These are phyloP conservation scores for Suillus discolor DNA, from an alignment of 768 basidiomycete species.

Conservation along the genomic window DNA sequence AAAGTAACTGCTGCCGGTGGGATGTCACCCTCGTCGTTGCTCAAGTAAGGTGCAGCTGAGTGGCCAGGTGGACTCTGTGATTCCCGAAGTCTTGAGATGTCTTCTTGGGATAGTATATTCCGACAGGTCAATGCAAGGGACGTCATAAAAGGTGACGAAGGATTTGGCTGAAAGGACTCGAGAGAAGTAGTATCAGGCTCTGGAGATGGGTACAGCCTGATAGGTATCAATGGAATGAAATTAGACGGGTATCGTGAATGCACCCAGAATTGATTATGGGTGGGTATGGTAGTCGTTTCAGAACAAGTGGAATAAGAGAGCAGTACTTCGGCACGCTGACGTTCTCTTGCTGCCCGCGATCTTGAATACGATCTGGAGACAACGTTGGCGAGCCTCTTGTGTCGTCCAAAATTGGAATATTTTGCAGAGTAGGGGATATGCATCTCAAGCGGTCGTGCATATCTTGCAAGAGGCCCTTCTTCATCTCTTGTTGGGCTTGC, in stretches of 20 bases:
- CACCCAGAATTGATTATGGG: slow-evolving; percentile 58
- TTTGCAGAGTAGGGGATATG: slow-evolving; percentile 15
- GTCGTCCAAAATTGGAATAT: slow-evolving; percentile 83
- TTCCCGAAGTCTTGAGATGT: slow-evolving; percentile 1
- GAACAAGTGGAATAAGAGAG: slow-evolving; percentile 39
- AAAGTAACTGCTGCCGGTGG: slow-evolving; percentile 56
- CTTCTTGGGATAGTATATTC: slow-evolving; percentile 53
- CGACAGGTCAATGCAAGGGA: slow-evolving; percentile 55
- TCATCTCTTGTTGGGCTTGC: slow-evolving; percentile 79
- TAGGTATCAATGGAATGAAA: slow-evolving; percentile 61
- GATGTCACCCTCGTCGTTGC: slow-evolving; percentile 39
- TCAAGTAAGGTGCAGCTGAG: slow-evolving; percentile 2
- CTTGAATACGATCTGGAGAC: slow-evolving; percentile 74
- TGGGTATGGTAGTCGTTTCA: slow-evolving; percentile 20
- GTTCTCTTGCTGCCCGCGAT: slow-evolving; percentile 78
- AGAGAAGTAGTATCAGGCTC: slow-evolving; percentile 18
- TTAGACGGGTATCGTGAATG: slow-evolving; percentile 55
- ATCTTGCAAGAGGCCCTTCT: slow-evolving; percentile 60
- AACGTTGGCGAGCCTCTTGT: slow-evolving; percentile 69
- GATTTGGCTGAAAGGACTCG: not conserved
- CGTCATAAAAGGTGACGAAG: slow-evolving; percentile 43
- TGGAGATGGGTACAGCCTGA: slow-evolving; percentile 50
- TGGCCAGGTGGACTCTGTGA: not conserved
- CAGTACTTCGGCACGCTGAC: slow-evolving; percentile 60
- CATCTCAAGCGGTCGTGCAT: slow-evolving; percentile 50